Percentiles rank a stretch among this genome's conserved stretches.
Evolutionary conservation across 331 rosid genomes (phyloP).

Genomic region (Erythrophleum ivorense): DNA sequence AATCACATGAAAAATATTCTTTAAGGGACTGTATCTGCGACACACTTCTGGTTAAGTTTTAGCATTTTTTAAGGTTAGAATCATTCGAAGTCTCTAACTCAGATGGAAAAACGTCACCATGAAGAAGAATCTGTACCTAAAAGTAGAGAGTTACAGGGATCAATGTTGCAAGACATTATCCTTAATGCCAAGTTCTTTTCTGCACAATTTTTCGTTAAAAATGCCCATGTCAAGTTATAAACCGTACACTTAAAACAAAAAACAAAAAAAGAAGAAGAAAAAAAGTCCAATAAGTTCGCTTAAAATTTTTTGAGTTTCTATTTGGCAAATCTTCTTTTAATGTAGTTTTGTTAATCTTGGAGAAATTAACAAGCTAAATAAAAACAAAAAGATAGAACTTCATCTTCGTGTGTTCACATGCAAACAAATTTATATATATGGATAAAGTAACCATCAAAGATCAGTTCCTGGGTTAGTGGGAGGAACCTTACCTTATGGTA

Average conservation of each 20-base stretch:
- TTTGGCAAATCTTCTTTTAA: background rate
- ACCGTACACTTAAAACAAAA: background rate
- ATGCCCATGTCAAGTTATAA: background rate
- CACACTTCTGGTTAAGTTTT: background rate
- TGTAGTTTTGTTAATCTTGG: background rate
- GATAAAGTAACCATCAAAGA: background rate
- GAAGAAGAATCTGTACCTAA: background rate
- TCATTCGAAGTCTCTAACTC: background rate
- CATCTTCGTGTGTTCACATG: background rate
- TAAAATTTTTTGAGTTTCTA: background rate
- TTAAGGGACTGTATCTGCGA: background rate
- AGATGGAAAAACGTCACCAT: background rate
- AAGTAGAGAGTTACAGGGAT: background rate
- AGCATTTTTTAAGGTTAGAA: background rate
- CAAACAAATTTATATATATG: background rate
- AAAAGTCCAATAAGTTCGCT: background rate
- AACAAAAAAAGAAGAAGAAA: too few relatives aligned
- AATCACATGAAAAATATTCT: background rate
- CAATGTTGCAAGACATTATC: constrained; percentile 4
- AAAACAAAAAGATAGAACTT: background rate
- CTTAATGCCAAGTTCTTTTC: background rate
- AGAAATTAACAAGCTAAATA: background rate
- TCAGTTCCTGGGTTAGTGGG: background rate
- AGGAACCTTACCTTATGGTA: background rate
- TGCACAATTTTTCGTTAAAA: background rate